Conservation (phyloP, 2,329 filamentous ascomycete species). For the Blumeriella jaapii region DNA sequence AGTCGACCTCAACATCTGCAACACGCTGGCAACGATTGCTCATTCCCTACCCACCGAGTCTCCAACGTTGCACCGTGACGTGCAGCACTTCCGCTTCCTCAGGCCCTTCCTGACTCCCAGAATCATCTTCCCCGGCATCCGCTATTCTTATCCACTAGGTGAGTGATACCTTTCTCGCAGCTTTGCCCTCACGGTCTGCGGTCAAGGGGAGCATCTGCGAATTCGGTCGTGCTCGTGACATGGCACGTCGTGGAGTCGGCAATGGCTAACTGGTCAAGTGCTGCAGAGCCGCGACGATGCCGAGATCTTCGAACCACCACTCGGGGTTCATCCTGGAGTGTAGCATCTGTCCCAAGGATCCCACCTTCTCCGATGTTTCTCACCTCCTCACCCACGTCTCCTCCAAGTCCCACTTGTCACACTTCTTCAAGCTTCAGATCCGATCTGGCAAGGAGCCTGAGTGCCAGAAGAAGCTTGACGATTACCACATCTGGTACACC, state of each 20-base stretch:
- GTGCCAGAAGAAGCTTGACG: constrained; percentile 49
- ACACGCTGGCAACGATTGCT: constrained; percentile 19
- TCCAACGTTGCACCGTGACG: neutral
- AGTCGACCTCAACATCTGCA: neutral
- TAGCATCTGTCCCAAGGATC: constrained; percentile 69
- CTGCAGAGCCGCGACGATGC: constrained; percentile 13
- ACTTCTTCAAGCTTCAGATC: constrained; percentile 73
- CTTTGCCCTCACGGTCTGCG: neutral
- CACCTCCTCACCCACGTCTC: constrained; percentile 86
- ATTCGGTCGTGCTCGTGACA: too few species aligned
- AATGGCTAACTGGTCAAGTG: neutral
- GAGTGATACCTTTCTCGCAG: neutral
- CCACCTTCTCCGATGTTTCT: constrained; percentile 78
- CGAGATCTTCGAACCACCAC: too few species aligned
- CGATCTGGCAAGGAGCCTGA: constrained; percentile 53
- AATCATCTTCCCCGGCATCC: neutral
- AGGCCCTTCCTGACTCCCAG: constrained; percentile 1
- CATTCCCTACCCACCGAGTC: constrained; percentile 13
- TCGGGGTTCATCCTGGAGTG: constrained; percentile 68
- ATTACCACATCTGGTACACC: constrained; percentile 71
- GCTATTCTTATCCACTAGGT: constrained; percentile 1
- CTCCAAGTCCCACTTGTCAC: constrained; percentile 83
- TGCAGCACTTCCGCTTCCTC: neutral
- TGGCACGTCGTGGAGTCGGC: neutral
- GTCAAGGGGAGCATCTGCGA: too few species aligned